Conservation (phyloP, 225 moss, liverwort and hornwort species). For the Marchantia polymorpha region DNA sequence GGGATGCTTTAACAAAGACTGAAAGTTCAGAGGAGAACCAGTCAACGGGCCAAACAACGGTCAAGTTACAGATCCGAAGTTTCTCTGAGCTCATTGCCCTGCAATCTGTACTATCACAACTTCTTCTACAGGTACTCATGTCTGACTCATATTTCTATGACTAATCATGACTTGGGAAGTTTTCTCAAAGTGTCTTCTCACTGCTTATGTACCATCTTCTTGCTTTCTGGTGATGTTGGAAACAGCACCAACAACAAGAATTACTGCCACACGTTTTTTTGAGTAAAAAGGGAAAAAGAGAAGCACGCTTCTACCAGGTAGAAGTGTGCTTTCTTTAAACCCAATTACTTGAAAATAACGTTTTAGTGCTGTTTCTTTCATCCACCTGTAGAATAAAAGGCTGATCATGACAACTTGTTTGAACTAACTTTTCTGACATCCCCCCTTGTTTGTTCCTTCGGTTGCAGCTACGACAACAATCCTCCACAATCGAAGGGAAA, state of each 20-base stretch:
- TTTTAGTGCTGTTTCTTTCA: background rate
- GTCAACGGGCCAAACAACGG: conserved; percentile 30
- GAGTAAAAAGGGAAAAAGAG: too few species aligned
- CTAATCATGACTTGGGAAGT: background rate
- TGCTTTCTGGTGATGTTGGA: background rate
- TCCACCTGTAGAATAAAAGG: background rate
- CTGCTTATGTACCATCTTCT: background rate
- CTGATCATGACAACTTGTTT: background rate
- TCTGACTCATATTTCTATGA: background rate
- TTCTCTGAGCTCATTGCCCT: conserved; percentile 57
- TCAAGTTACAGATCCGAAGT: conserved; percentile 63
- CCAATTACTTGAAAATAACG: background rate
- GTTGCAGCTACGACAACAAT: conserved; percentile 50
- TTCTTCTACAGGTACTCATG: conserved; percentile 64
- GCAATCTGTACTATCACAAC: conserved; percentile 69
- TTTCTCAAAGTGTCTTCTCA: background rate
- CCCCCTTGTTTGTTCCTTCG: background rate
- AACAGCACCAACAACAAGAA: background rate
- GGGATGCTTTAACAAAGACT: background rate
- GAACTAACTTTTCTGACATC: background rate
- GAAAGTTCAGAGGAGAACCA: conserved; percentile 4
- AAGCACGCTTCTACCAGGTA: too few species aligned
- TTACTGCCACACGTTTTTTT: background rate
- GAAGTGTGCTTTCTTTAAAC: background rate
- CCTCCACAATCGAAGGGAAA: conserved; percentile 7